Evolutionary conservation across 495 filamentous ascomycete genomes (phyloP).

Genomic region (Daldinia bambusicola): DNA sequence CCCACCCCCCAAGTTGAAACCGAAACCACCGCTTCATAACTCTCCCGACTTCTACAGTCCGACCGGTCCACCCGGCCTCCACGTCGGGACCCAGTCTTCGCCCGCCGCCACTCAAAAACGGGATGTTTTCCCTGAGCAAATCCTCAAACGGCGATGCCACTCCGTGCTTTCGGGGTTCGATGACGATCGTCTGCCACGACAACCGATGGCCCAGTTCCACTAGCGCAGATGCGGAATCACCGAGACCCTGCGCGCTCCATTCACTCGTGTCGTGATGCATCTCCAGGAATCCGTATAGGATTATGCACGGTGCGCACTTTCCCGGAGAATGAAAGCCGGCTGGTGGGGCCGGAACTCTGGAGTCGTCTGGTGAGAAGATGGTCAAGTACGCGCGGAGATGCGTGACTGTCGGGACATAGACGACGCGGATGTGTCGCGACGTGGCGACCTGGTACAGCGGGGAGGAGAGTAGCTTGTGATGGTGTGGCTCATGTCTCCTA

Average conservation of each 20-base stretch:
- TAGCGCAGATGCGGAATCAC: conserved; percentile 70
- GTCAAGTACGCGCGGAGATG: conserved; percentile 80
- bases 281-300: conserved; percentile 72
- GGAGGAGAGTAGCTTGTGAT: conserved; percentile 62
- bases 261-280: conserved; percentile 79
- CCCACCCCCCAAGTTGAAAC: conserved; percentile 59
- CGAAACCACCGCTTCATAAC: conserved; percentile 79
- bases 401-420: conserved; percentile 78
- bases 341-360: conserved; percentile 44
- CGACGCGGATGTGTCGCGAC: conserved; percentile 71
- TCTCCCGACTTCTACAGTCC: conserved; percentile 70
- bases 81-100: conserved; percentile 55
- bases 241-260: conserved; percentile 85
- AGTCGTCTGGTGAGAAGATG: conserved; percentile 55
- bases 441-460: conserved; percentile 74
- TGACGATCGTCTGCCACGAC: conserved; percentile 48
- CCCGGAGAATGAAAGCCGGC: neutral
- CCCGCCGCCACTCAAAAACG: conserved; percentile 69
- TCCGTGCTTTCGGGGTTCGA: conserved; percentile 45
- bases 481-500: conserved; percentile 1
- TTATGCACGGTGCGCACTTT: conserved; percentile 56
- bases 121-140: conserved; percentile 66
- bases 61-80: conserved; percentile 71
- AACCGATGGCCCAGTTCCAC: conserved; percentile 70
- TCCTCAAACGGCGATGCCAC: conserved; percentile 39